Conservation (phyloP, 371 early-diverging fungal genomes). For the Capillidium heterosporum region DNA sequence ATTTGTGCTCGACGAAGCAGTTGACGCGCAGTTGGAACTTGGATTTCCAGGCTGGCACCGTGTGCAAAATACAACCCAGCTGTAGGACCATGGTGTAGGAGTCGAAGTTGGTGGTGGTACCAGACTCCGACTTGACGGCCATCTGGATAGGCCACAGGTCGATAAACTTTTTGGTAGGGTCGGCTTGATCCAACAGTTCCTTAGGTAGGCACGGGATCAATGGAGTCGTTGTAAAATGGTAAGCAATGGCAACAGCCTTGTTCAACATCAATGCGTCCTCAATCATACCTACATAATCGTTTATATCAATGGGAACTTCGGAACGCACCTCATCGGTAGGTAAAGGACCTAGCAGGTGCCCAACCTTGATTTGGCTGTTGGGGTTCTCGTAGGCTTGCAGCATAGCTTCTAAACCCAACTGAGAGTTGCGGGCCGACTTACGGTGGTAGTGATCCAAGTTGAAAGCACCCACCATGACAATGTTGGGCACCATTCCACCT, state of each 20-base stretch:
- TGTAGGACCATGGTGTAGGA: constrained; percentile 51
- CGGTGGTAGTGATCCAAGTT: neutral
- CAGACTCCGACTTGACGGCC: constrained; percentile 1
- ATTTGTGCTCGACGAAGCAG: constrained; percentile 32
- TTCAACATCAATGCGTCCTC: constrained; percentile 33
- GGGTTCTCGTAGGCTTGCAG: neutral
- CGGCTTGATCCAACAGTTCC: constrained; percentile 5
- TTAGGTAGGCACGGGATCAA: constrained; percentile 2
- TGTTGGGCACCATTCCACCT: constrained; percentile 45
- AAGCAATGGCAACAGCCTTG: constrained; percentile 40
- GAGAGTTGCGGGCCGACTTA: constrained; percentile 5
- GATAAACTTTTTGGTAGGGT: constrained; percentile 19
- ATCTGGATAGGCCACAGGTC: constrained; percentile 43
- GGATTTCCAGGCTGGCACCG: constrained; percentile 32
- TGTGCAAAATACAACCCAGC: constrained; percentile 40
- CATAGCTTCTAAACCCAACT: constrained; percentile 5
- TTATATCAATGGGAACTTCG: constrained; percentile 23
- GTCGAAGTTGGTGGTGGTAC: constrained; percentile 29
- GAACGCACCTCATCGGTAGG: constrained; percentile 28
- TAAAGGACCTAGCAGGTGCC: constrained; percentile 10
- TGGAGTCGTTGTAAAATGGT: constrained; percentile 18
- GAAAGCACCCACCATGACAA: constrained; percentile 31
- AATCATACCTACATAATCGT: constrained; percentile 37
- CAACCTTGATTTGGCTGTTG: neutral
- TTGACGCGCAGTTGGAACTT: constrained; percentile 28